phyloP scores from a whole-genome alignment of 2,329 filamentous ascomycete species.

The Coleophoma crateriformis region DNA sequence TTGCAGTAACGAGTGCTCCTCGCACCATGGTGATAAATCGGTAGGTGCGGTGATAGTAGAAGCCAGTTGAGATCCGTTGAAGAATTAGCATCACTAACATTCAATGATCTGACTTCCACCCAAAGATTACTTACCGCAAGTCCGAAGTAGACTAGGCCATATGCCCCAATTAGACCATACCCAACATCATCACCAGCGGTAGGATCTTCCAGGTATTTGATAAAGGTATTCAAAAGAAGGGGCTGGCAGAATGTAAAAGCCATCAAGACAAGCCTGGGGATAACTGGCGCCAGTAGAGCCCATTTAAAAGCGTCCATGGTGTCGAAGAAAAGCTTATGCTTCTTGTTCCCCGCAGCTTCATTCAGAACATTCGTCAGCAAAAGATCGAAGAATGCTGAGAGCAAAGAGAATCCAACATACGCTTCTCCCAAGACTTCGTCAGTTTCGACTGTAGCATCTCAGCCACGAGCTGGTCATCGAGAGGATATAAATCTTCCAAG shows the following conservation, averaged over 20 bases:
- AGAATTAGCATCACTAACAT: background rate
- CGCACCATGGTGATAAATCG: constrained; percentile 6
- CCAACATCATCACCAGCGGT: constrained; percentile 6
- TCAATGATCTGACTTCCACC: background rate
- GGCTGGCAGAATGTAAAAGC: constrained; percentile 16
- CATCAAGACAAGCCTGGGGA: constrained; percentile 8
- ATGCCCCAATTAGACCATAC: constrained; percentile 18
- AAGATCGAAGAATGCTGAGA: background rate
- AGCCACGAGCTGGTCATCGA: background rate
- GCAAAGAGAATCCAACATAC: background rate
- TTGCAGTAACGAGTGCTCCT: constrained; percentile 1
- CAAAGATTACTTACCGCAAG: constrained; percentile 19
- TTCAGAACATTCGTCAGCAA: background rate
- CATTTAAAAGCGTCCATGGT: constrained; percentile 2
- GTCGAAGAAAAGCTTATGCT: background rate
- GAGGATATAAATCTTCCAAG: background rate
- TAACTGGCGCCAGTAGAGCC: constrained; percentile 3
- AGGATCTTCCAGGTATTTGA: constrained; percentile 1
- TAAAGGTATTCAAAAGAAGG: constrained; percentile 9
- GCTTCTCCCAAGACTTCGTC: background rate
- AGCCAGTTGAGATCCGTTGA: background rate
- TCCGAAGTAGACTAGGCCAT: constrained; percentile 15
- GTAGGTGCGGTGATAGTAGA: constrained; percentile 1
- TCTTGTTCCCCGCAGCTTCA: background rate
- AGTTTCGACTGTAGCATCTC: background rate